These are phyloP conservation scores for Paraurostyla sp. DNA, from an alignment of 73 alveolate species.

Conservation along the genomic window DNA sequence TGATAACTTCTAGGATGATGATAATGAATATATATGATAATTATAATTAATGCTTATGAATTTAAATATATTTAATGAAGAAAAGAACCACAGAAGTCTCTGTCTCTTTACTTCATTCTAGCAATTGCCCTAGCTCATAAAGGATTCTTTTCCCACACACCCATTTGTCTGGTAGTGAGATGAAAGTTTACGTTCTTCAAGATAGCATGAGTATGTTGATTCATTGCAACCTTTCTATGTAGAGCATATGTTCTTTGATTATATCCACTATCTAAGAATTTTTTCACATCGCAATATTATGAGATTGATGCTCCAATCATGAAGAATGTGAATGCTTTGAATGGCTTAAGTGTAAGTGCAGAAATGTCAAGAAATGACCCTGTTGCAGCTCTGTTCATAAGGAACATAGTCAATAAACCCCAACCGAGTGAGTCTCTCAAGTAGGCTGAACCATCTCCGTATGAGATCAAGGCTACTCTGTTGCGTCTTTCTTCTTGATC, in stretches of 20 bases:
- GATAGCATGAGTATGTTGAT: constrained; percentile 50
- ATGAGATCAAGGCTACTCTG: not conserved
- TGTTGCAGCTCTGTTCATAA: not conserved
- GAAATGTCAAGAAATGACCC: not conserved
- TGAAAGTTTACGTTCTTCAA: not conserved
- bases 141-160: constrained; percentile 9
- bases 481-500: constrained; percentile 8
- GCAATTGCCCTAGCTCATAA: constrained; percentile 37
- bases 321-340: too few relatives aligned
- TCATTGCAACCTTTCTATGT: constrained; percentile 7
- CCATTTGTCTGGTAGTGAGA: constrained; percentile 23
- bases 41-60: not conserved
- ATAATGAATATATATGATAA: not conserved
- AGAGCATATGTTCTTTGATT: not conserved
- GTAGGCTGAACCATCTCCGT: not conserved
- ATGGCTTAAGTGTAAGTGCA: too few relatives aligned
- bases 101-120: too few relatives aligned
- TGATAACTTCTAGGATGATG: too few relatives aligned
- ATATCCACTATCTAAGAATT: not conserved
- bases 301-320: not conserved
- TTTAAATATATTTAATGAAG: not conserved
- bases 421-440: not conserved
- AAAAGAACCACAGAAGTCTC: not conserved
- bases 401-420: not conserved
- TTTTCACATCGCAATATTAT: not conserved